Base-by-base conservation (phyloP, 768 basidiomycete genomes). In the Thelephora aurantiotincta region DNA sequence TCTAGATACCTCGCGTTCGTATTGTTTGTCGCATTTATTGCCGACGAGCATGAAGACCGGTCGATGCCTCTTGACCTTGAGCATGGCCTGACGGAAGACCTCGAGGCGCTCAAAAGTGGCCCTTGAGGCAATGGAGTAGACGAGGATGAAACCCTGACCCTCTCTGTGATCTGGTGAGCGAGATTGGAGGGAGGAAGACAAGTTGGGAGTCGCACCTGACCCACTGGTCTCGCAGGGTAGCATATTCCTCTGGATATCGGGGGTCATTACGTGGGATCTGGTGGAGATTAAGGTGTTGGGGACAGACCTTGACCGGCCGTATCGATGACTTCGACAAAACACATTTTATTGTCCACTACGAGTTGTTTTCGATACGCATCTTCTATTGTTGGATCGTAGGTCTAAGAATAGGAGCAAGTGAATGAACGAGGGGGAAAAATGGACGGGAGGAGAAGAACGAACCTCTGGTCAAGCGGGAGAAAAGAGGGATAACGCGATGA, bases 341-440 rank as follows among this genome's bases (percentile, higher is more conserved):
- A 93, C 79, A 92, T 92, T 57, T 82, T 77, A 61, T 91, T 90
- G 65, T 94, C 92, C 53, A 96, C 90, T 48, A 92, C 80, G 56
- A 92, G 75, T 62, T 92, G 90, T 64, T 93, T 94, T 58, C 92
- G 77, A 68, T 97, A 96, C 52, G 91, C 91, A 63, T 96, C 92
- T 68, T 97, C 92, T 77, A 97, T 97, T 57, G 92, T 97, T 49
- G 92, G 92, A 69, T 97, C 92, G 65, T 97, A 97, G 46, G 90
- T 90, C 89, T 94, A 54, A 48, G 35, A 22, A 46, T 47, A 51
- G 43, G 34, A 44, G 53, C 26, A 45, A 38, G 55, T 19, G 35
- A n/a, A 30, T 13, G 33, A 43, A 23, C 22, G 50, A 49, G 35
- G 23, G 51, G 54, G 41, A 58, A 51, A 50, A 47, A 45, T 42